Conservation (phyloP, 169 alveolate genomes). For the Plasmodium knowlesi region DNA sequence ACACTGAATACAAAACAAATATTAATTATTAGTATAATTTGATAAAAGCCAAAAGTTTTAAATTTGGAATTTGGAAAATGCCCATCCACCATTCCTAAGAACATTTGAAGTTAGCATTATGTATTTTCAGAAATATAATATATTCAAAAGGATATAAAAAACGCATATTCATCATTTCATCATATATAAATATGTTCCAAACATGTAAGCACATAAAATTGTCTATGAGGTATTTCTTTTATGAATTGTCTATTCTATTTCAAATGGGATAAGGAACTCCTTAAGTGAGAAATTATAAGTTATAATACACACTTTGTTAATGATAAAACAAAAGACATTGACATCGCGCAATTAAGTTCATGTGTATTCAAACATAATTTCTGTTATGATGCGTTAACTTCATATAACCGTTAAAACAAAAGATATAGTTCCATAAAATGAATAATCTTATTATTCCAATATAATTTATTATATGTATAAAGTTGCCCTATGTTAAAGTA, state of each 20-base stretch:
- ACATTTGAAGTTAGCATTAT: neutral
- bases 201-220: neutral
- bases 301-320: neutral
- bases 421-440: neutral
- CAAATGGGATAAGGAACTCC: neutral
- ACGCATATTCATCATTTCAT: neutral
- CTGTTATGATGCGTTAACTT: neutral
- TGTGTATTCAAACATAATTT: neutral
- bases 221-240: neutral
- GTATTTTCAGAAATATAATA: neutral
- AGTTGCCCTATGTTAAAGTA: neutral
- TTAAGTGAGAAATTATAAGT: neutral
- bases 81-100: neutral
- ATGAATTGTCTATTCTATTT: neutral
- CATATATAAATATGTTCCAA: neutral
- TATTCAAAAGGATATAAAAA: neutral
- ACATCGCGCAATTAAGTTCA: neutral
- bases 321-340: neutral
- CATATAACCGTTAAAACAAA: neutral
- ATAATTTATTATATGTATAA: neutral
- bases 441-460: neutral
- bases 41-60: neutral
- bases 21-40: neutral
- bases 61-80: neutral
- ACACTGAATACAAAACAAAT: neutral